These are phyloP conservation scores for Pichia sp. DNA, from an alignment of 1,139 yeast species.

Conservation along the genomic window DNA sequence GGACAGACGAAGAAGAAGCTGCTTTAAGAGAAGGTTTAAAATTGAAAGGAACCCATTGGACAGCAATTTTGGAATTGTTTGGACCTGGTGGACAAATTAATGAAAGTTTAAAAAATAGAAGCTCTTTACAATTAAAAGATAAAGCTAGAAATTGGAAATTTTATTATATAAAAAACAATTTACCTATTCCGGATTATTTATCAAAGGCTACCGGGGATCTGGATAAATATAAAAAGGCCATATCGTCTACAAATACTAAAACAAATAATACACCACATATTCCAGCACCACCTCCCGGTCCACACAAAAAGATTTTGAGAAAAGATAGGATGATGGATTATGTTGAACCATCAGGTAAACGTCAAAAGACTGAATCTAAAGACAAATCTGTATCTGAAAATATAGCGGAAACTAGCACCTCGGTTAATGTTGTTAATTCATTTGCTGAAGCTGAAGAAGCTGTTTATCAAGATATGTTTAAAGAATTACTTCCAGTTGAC, in stretches of 20 bases:
- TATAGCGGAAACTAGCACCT: not conserved
- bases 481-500: slow-evolving; percentile 4
- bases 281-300: not conserved
- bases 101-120: slow-evolving; percentile 78
- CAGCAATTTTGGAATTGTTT: slow-evolving; percentile 75
- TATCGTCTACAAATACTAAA: no score
- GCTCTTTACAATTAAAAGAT: slow-evolving; percentile 88
- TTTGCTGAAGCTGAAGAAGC: not conserved
- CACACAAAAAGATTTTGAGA: not conserved
- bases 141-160: slow-evolving; percentile 94
- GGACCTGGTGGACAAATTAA: slow-evolving; percentile 89
- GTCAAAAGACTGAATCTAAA: not conserved
- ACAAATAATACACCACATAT: no score
- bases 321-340: not conserved
- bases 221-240: slow-evolving; percentile 31
- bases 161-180: slow-evolving; percentile 65
- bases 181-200: slow-evolving; percentile 72
- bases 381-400: not conserved
- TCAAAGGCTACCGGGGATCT: slow-evolving; percentile 82
- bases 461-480: slow-evolving; percentile 14
- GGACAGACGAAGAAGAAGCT: slow-evolving; percentile 87
- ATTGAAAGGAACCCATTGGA: slow-evolving; percentile 88
- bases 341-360: not conserved
- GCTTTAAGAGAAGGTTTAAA: slow-evolving; percentile 79
- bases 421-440: no score